These are phyloP conservation scores for Parachaetomium inaequale DNA, from an alignment of 495 filamentous ascomycete genomes.

Conservation along the genomic window DNA sequence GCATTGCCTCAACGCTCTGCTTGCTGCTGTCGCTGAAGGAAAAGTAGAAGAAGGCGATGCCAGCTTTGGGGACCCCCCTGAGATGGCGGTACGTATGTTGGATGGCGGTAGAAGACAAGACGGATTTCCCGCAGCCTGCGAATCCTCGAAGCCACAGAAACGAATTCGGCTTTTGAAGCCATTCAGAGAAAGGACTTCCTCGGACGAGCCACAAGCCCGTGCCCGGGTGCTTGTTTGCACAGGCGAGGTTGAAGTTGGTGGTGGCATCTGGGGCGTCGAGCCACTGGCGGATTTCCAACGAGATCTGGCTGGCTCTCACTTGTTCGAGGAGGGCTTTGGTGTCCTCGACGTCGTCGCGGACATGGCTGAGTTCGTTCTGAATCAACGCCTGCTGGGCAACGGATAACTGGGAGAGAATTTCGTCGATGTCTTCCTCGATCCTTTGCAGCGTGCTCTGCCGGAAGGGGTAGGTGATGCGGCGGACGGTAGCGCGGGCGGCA, in stretches of 20 bases:
- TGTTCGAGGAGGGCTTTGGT: no score
- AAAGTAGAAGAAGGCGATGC: not conserved
- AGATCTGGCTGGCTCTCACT: no score
- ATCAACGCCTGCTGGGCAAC: no score
- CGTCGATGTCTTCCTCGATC: no score
- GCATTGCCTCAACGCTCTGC: not conserved
- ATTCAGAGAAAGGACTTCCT: not conserved
- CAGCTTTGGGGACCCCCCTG: not conserved
- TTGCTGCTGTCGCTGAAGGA: not conserved
- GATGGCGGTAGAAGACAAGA: not conserved
- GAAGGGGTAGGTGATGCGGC: no score
- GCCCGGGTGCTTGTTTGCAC: not conserved
- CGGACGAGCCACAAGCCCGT: not conserved
- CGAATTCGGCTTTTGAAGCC: not conserved
- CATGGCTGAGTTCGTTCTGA: no score
- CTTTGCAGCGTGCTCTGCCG: no score
- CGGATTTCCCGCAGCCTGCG: not conserved
- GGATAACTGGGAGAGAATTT: no score
- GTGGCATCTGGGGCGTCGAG: not conserved
- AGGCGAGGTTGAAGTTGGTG: not conserved
- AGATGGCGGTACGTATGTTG: not conserved
- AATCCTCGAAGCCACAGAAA: not conserved
- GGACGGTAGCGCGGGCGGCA: no score
- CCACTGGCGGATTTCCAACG: not conserved
- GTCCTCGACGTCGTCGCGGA: no score